Conservation (phyloP, 441 rosid genomes). For the Bocquillonia castaneifolia region DNA sequence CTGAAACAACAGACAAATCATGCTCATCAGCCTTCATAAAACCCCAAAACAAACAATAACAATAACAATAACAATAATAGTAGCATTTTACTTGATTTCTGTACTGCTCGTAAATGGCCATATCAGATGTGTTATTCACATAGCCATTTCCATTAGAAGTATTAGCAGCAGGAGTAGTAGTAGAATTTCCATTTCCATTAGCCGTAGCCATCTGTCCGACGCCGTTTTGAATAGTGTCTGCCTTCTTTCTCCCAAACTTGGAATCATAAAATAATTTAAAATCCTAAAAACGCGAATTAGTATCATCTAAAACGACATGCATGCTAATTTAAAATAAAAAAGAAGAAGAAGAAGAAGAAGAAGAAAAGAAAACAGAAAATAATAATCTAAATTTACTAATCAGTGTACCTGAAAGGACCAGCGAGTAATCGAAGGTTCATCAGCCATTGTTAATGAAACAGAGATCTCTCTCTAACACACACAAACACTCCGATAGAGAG, state of each 20-base stretch:
- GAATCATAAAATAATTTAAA: slow-evolving; percentile 66
- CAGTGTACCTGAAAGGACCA: slow-evolving; percentile 79
- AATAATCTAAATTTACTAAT: neutral
- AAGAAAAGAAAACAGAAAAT: neutral
- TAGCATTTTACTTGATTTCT: slow-evolving; percentile 41
- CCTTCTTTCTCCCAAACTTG: slow-evolving; percentile 87
- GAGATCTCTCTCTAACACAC: slow-evolving; percentile 12
- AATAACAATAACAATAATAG: neutral
- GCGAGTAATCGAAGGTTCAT: slow-evolving; percentile 67
- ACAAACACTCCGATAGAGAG: too few species aligned
- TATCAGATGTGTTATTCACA: slow-evolving; percentile 40
- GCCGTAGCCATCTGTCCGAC: slow-evolving; percentile 31
- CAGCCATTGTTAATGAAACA: slow-evolving; percentile 41
- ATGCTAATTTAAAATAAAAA: neutral
- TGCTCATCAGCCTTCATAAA: neutral
- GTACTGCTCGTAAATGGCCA: slow-evolving; percentile 62
- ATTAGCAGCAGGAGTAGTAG: neutral
- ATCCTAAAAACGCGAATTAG: slow-evolving; percentile 50
- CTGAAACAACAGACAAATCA: slow-evolving; percentile 20
- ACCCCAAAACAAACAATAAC: slow-evolving; percentile 7
- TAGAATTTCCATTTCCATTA: slow-evolving; percentile 31
- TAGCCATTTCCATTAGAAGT: slow-evolving; percentile 40
- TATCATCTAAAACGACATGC: slow-evolving; percentile 28
- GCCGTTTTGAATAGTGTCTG: slow-evolving; percentile 39
- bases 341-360: neutral